Evolutionary conservation across 176 grass and related monocot genomes (phyloP), one percentile per base, ranked within the genome.

Genomic region (Oryza australiensis): DNA sequence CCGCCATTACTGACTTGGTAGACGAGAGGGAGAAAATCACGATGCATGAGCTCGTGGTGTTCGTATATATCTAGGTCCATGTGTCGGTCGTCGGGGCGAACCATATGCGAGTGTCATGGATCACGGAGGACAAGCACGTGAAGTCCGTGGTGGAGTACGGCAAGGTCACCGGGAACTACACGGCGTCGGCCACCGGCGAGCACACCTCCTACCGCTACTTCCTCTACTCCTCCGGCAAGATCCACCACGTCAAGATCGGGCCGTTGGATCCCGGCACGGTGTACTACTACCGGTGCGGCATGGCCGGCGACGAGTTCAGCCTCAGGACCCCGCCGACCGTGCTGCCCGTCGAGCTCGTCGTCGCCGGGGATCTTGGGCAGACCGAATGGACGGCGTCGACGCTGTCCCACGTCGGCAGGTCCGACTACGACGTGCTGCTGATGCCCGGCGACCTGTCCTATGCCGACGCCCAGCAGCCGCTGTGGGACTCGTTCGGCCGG

Each of bases 331-430:
- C 90, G 24, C 88, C 90, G 5, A 62, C 88, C 66, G 72, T 72
- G 51, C 92, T 94, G 42, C 95, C 92, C 14, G 41, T 98, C 73
- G 88, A 94, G 83, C 86, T 98, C 77, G 92, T 45, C 71, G 11
- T 98, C 45, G 62, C 76, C 92, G 95, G 95, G 5, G 95, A 98
- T 49, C 90, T 98, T 26, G 95, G 95, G 5, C 95, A 98, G 53
- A 98, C 92, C 0, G 95, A 98, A 10, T 98, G 95, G 95, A 94
- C 95, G 18, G 84, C 92, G 48, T 98, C 95, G 53, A 98, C 95
- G 43, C 85, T 98, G 65, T 43, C 87, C 6, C 92, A 94, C 73
- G 84, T 88, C 14, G 71, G 80, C 38, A 83, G 80, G 75, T 71
- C 82, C 0, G 78, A 82, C 73, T 84, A 94, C 80, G 92, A 94